Conservation (phyloP, 2,329 filamentous ascomycete genomes). For the Microdochium trichocladiopsis region DNA sequence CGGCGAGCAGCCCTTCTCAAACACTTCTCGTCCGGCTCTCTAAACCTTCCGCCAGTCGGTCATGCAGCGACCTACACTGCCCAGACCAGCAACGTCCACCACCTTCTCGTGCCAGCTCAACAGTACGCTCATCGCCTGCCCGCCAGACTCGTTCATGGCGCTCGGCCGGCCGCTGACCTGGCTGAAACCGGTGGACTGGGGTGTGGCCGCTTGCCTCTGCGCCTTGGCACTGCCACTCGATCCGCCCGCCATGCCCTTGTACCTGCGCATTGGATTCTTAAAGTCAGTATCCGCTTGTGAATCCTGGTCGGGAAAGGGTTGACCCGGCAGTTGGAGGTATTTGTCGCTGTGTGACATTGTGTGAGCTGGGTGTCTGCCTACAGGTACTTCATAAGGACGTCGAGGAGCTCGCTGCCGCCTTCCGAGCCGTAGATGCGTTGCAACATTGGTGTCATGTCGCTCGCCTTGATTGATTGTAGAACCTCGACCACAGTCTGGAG, state of each 20-base stretch:
- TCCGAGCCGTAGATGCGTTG: constrained; percentile 71
- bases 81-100: constrained; percentile 85
- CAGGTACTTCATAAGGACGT: constrained; percentile 97
- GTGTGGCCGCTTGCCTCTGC: constrained; percentile 49
- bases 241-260: constrained; percentile 76
- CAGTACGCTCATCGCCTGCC: constrained; percentile 90
- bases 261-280: constrained; percentile 50
- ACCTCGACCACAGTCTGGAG: constrained; percentile 86
- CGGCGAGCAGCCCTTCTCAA: neutral
- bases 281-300: too few species aligned
- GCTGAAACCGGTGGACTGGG: constrained; percentile 82
- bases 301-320: too few species aligned
- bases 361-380: constrained; percentile 40
- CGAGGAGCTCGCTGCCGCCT: constrained; percentile 76
- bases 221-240: constrained; percentile 29
- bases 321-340: neutral
- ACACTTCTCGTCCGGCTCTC: constrained; percentile 14
- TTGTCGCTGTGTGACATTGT: neutral
- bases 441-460: constrained; percentile 88
- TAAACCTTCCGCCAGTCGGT: constrained; percentile 89
- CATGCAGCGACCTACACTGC: constrained; percentile 91
- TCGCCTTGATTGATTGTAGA: constrained; percentile 90
- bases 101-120: constrained; percentile 99
- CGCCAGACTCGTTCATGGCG: constrained; percentile 58
- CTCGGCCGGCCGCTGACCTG: constrained; percentile 59